Evolutionary conservation across 352 stramenopile species (phyloP), one percentile per base, ranked within the genome.

Genomic region (Pythium aristosporum): DNA sequence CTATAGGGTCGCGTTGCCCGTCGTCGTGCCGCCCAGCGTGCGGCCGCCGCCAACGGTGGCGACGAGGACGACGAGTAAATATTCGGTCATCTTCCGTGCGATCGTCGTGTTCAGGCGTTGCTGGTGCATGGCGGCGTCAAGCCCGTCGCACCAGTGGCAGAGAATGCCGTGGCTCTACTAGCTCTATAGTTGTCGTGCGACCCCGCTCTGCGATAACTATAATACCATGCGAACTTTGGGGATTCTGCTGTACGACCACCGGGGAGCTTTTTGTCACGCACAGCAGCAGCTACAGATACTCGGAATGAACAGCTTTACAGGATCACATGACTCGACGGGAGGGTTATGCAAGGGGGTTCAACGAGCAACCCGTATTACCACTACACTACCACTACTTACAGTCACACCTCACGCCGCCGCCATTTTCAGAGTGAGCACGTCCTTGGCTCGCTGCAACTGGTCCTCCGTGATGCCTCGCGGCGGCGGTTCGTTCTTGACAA

Each of bases 1-100:
- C 5, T 70, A 64, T 61, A 87, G 61, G 97, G 97, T 77, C 96
- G 97, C 83, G 94, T 99, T 65, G 96, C 97, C 55, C 88, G 96
- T 83, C 92, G 97, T 79, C 86, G 97, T 77, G 94, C 94, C 57
- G 95, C 94, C 23, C 87, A 96, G 71, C 95, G 94, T 73, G 95
- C 94, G 61, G 94, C 95, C 39, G 92, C 90, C 61, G 85, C 83
- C 62, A 91, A 88, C 68, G 94, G 90, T 63, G 94, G 73, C 52
- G 85, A 92, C 56, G 78, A 87, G 57, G 86, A 95, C 69, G 87
- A 95, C 63, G 85, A 93, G 71, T 93, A 94, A 91, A 74, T 72
- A 49, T 70, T 63, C 57, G 53, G 58, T 51, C 39, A 5, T 44
- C 65, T 58, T 61, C 52, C 57, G 62, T 60, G 42, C 39, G 44